Conservation (phyloP, 2,329 filamentous ascomycete genomes). For the Aspergillus jensenii region DNA sequence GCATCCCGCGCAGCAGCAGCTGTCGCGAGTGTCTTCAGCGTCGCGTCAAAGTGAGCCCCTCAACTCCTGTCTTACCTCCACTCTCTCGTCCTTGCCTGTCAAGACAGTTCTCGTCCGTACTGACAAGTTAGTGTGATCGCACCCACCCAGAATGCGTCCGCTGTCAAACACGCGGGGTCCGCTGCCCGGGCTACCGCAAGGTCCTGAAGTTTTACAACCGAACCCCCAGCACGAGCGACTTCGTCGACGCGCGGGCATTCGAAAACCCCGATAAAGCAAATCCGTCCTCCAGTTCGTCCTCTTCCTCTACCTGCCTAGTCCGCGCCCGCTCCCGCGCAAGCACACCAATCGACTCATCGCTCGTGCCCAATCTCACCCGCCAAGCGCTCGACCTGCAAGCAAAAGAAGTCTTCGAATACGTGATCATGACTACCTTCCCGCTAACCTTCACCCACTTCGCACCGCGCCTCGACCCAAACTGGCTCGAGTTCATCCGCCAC, state of each 20-base stretch:
- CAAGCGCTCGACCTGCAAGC: slow-evolving; percentile 14
- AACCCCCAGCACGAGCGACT: slow-evolving; percentile 2
- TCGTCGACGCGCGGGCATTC: slow-evolving; percentile 1
- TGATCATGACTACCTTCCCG: slow-evolving; percentile 18
- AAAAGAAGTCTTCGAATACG: slow-evolving; percentile 17
- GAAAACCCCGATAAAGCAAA: not conserved
- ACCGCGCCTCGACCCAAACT: slow-evolving; percentile 17
- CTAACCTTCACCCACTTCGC: slow-evolving; percentile 16
- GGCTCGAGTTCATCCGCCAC: slow-evolving; percentile 20
- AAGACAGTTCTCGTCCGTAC: not conserved
- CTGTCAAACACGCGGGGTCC: slow-evolving; percentile 14
- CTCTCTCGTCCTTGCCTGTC: not conserved
- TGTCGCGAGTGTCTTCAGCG: slow-evolving; percentile 23
- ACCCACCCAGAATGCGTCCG: slow-evolving; percentile 20
- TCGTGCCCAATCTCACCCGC: slow-evolving; percentile 12
- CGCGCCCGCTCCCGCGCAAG: too few relatives aligned
- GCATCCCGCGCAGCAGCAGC: slow-evolving; percentile 23
- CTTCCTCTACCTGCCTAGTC: not conserved
- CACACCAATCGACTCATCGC: slow-evolving; percentile 9
- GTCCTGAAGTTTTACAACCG: slow-evolving; percentile 19
- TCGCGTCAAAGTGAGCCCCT: slow-evolving; percentile 21
- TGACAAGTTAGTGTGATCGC: slow-evolving; percentile 21
- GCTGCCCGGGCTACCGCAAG: slow-evolving; percentile 21
- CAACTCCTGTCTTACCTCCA: not conserved
- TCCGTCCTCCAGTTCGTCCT: not conserved